phyloP scores from a whole-genome alignment of 345 rosid genomes.

The Cardamine chenopodiifolia region DNA sequence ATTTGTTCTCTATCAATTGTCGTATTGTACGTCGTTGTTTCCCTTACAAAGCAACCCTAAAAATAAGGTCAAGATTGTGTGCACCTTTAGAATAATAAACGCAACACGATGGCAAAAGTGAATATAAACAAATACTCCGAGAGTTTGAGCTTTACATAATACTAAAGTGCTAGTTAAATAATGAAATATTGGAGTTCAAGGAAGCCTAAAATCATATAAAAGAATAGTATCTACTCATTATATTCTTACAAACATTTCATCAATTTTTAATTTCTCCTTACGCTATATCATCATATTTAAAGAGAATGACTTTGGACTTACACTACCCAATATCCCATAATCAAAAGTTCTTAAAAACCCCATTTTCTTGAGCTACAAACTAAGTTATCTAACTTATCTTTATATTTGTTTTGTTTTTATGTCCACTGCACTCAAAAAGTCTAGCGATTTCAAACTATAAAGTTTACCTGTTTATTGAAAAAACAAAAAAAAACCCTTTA shows the following conservation, averaged over 20 bases:
- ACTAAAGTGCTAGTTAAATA: conserved; percentile 7
- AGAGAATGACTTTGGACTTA: conserved; percentile 35
- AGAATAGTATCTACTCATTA: neutral
- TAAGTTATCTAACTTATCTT: conserved; percentile 13
- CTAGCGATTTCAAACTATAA: neutral
- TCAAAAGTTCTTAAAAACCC: neutral
- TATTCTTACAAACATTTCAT: conserved; percentile 16
- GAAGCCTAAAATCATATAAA: conserved; percentile 17
- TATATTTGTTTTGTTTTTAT: neutral
- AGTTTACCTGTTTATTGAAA: too few species aligned
- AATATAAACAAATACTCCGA: neutral
- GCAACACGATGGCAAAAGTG: conserved; percentile 37
- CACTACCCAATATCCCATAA: conserved; percentile 37
- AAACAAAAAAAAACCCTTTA: too few species aligned
- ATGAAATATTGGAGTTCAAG: conserved; percentile 28
- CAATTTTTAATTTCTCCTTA: conserved; percentile 29
- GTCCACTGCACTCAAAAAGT: neutral
- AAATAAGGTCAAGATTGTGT: conserved; percentile 26
- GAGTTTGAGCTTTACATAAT: neutral
- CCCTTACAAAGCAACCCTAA: conserved; percentile 37
- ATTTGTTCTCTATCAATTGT: conserved; percentile 43
- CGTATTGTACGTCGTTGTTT: conserved; percentile 40
- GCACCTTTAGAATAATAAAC: conserved; percentile 28
- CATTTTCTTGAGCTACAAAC: conserved; percentile 39
- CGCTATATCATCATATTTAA: conserved; percentile 34